Percentiles rank a stretch among this genome's conserved stretches.
Evolutionary conservation across 345 rosid species (phyloP).

Genomic region (Conringia planisiliqua): DNA sequence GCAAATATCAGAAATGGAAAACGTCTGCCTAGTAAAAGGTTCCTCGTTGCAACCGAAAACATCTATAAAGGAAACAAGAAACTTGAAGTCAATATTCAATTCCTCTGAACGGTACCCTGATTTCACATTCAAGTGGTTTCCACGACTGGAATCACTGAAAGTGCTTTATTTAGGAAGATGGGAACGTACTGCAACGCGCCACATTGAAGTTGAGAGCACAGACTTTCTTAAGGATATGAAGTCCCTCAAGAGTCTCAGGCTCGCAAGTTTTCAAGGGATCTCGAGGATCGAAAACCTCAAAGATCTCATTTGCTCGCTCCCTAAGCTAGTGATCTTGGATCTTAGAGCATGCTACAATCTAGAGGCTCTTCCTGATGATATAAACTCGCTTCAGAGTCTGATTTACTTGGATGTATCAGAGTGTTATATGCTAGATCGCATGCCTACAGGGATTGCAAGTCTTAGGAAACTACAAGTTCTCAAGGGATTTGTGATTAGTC

Average conservation of each 20-base stretch:
- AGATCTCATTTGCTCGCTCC: constrained; percentile 12
- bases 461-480: constrained; percentile 48
- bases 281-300: constrained; percentile 44
- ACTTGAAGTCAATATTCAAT: constrained; percentile 38
- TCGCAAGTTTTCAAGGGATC: constrained; percentile 56
- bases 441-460: constrained; percentile 38
- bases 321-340: constrained; percentile 44
- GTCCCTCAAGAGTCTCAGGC: constrained; percentile 31
- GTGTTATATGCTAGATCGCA: constrained; percentile 46
- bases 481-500: constrained; percentile 54
- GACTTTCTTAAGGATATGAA: constrained; percentile 29
- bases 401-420: constrained; percentile 53
- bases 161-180: constrained; percentile 52
- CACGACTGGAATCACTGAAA: constrained; percentile 17
- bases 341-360: constrained; percentile 57
- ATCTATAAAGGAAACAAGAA: neutral
- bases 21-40: constrained; percentile 42
- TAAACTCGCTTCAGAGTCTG: constrained; percentile 39
- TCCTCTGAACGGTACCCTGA: constrained; percentile 44
- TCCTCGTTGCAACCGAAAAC: neutral
- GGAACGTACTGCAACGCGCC: constrained; percentile 36
- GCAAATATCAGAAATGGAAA: neutral
- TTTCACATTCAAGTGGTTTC: constrained; percentile 37
- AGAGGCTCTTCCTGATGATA: constrained; percentile 40
- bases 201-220: constrained; percentile 42